Evolutionary conservation across 768 basidiomycete genomes (phyloP), one percentile per base, ranked within the genome.

Genomic region (Leccinum subgranulosum): DNA sequence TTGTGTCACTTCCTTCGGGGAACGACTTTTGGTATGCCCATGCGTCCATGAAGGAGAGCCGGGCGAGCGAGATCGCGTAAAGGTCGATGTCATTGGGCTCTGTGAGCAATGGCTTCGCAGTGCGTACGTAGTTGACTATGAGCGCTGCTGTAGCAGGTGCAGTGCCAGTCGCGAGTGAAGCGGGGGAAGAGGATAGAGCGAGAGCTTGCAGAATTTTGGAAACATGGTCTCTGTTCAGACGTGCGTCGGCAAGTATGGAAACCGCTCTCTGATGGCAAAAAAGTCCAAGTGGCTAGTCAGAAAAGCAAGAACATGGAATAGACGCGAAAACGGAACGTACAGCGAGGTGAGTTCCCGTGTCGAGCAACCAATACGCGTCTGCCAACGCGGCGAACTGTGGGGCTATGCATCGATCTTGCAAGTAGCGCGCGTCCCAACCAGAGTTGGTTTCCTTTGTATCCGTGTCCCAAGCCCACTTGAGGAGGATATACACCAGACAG

Each of bases 331-430:
- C 33, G 53, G 50, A 14, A 81, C 87, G 60, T 70, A 92, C 90
- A 49, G 80, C 69, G 51, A 88, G 69, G 46, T 84, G 76, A n/a
- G 79, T 76, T 11, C 87, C 88, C 2, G 83, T 79, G 72, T 94
- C 92, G 58, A 94, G 74, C 69, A 83, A 74, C 87, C 88, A 94
- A 74, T 93, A 93, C 66, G 92, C 91, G 74, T 90, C 87, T n/a
- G 88, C 83, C 49, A 93, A 79, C 4, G 79, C 74, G 7, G 80
- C 77, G 65, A 92, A 92, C 64, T 92, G 91, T 3, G 89, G 86
- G 4, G 88, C 84, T 59, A 94, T 86, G 64, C 80, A 83, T 28
- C 80, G 74, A n/a, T 69, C 82, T 70, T 70, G 76, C 53, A 66
- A 74, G 72, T 76, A 90, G 76, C 58, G 70, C 19, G 17, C 41